These are phyloP conservation scores for Mikania micrantha DNA, from an alignment of 129 eudicot species.

Conservation along the genomic window DNA sequence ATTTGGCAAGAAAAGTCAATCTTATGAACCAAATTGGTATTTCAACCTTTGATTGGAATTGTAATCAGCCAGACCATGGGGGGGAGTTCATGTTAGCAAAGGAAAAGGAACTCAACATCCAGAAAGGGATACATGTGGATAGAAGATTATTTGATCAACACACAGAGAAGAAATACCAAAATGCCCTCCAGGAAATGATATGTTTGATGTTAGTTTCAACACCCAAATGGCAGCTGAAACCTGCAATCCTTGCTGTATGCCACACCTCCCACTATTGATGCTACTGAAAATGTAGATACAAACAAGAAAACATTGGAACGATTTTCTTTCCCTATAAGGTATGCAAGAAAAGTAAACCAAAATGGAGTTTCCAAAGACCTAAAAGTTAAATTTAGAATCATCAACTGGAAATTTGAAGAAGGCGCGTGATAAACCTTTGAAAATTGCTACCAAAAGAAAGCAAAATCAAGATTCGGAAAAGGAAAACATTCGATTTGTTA, in stretches of 20 bases:
- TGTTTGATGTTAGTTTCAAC: slow-evolving; percentile 53
- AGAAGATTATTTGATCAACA: slow-evolving; percentile 22
- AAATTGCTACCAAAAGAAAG: slow-evolving; percentile 13
- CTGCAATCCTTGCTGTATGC: slow-evolving; percentile 55
- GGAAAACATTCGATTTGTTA: slow-evolving; percentile 20
- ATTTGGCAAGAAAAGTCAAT: slow-evolving; percentile 47
- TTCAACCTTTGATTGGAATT: slow-evolving; percentile 60
- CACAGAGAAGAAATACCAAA: slow-evolving; percentile 18
- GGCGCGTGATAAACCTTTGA: slow-evolving; percentile 2
- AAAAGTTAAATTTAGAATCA: slow-evolving; percentile 8
- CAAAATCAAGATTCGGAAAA: slow-evolving; percentile 22
- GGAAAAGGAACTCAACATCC: slow-evolving; percentile 16
- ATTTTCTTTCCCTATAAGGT: slow-evolving; percentile 23
- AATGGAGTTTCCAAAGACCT: slow-evolving; percentile 14
- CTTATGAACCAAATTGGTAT: slow-evolving; percentile 21
- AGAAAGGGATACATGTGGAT: slow-evolving; percentile 21
- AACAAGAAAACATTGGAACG: slow-evolving; percentile 14
- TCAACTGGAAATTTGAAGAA: slow-evolving; percentile 17
- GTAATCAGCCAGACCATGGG: slow-evolving; percentile 19
- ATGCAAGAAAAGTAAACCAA: slow-evolving; percentile 17
- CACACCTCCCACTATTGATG: slow-evolving; percentile 26
- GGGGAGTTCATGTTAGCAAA: slow-evolving; percentile 14
- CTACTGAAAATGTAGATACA: slow-evolving; percentile 21
- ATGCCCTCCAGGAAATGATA: slow-evolving; percentile 15
- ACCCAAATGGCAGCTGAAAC: slow-evolving; percentile 96